Evolutionary conservation across 352 stramenopile genomes (phyloP).

Genomic region (Phytophthora sansomeana): DNA sequence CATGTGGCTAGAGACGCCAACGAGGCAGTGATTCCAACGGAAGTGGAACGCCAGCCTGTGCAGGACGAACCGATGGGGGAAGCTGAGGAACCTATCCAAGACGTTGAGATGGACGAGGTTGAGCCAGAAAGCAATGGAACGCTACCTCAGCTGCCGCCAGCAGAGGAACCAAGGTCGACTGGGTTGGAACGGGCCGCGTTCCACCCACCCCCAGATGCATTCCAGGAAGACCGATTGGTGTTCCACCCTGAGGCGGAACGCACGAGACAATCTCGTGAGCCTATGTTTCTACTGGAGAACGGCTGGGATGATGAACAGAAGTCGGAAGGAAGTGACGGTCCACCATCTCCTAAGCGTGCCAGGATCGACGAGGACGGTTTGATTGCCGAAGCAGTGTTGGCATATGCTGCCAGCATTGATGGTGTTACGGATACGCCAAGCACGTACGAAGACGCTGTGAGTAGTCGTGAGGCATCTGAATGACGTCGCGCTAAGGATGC

Average conservation of each 20-base stretch:
- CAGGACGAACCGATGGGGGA: constrained; percentile 14
- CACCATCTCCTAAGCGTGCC: too few species aligned
- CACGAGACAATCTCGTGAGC: not conserved
- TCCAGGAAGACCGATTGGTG: not conserved
- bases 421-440: too few species aligned
- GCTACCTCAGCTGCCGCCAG: not conserved
- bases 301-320: not conserved
- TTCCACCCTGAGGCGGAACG: not conserved
- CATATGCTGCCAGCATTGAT: too few species aligned
- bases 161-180: not conserved
- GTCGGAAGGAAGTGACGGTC: too few species aligned
- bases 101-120: too few species aligned
- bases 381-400: too few species aligned
- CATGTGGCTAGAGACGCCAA: too few species aligned
- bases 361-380: too few species aligned
- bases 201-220: not conserved
- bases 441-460: too few species aligned
- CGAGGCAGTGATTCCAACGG: not conserved
- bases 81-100: constrained; percentile 13
- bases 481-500: too few species aligned
- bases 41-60: not conserved
- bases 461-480: too few species aligned
- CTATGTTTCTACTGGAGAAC: not conserved
- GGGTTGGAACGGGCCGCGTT: constrained; percentile 1
- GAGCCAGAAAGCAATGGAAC: constrained; percentile 5